A percentile compares a stretch with the other conserved stretches of the same genome.
These are phyloP conservation scores for Rhododendron simsii DNA, from an alignment of 148 eudicot species.

Conservation along the genomic window DNA sequence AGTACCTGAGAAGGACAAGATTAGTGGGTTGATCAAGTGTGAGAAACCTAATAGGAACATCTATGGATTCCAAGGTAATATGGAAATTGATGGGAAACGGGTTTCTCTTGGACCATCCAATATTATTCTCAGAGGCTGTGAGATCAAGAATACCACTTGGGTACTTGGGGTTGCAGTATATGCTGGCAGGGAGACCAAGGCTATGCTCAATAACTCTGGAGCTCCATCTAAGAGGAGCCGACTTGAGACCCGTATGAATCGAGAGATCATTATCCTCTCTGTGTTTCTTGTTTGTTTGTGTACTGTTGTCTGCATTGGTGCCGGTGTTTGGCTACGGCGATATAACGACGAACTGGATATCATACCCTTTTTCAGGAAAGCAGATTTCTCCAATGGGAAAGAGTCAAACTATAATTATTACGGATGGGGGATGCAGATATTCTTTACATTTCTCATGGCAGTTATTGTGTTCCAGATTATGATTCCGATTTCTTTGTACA, in stretches of 20 bases:
- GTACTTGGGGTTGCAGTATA: slow-evolving; percentile 88
- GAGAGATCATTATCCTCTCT: slow-evolving; percentile 80
- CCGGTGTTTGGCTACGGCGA: slow-evolving; percentile 71
- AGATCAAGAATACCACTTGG: slow-evolving; percentile 92
- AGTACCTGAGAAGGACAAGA: slow-evolving; percentile 51
- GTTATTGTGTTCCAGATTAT: slow-evolving; percentile 93
- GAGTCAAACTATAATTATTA: slow-evolving; percentile 58
- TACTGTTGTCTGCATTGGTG: slow-evolving; percentile 62
- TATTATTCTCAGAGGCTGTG: slow-evolving; percentile 90
- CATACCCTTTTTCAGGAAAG: slow-evolving; percentile 71
- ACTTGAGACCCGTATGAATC: slow-evolving; percentile 89
- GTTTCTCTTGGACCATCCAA: slow-evolving; percentile 93
- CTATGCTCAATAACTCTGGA: slow-evolving; percentile 96
- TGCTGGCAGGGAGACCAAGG: slow-evolving; percentile 93
- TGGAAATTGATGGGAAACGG: slow-evolving; percentile 90
- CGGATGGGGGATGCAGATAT: slow-evolving; percentile 82
- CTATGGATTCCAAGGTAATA: slow-evolving; percentile 84
- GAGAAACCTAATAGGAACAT: slow-evolving; percentile 96
- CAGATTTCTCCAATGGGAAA: slow-evolving; percentile 44
- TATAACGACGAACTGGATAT: slow-evolving; percentile 62
- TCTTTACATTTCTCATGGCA: slow-evolving; percentile 93
- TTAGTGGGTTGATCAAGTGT: slow-evolving; percentile 82
- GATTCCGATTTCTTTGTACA: slow-evolving; percentile 95
- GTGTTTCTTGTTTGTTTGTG: slow-evolving; percentile 68
- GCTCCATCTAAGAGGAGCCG: slow-evolving; percentile 97